Evolutionary conservation across 2,329 filamentous ascomycete species (phyloP), one percentile per base, ranked within the genome.

Genomic region (Pyrenophora tritici-repentis): DNA sequence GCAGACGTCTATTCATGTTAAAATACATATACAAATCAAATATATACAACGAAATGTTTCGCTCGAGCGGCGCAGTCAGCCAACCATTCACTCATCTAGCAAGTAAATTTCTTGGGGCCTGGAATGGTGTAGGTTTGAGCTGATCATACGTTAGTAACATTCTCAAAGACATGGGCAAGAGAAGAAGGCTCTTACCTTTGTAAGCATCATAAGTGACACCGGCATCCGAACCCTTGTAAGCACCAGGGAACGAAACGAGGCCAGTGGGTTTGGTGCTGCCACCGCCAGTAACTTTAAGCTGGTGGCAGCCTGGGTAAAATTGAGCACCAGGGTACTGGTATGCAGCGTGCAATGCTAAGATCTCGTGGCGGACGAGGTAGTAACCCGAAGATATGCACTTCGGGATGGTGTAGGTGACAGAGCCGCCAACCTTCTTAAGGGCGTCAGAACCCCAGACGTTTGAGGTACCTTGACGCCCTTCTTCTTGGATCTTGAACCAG

Each of bases 341-440:
- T 1, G 73, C 68, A 3, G 79, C 59, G 66, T 83, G 81, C 42
- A 84, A 75, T 3, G 81, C 82, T 53, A 83, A 79, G 61, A 82
- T 78, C 67, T 84, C 82, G 60, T 84, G 82, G 41, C 82, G 80
- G 18, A 84, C 81, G 47, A 84, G 78, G 67, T 84, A 84, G 74
- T 81, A 81, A 1, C 82, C 82, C 0, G 77, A 69, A 36, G 76
- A 72, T 33, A 84, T 73, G 68, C 79, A 83, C 12, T 72, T 71
- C 3, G 82, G 82, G 56, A 84, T 80, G n/a, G 77, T 81, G 73
- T 83, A 84, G 36, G 72, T 71, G 52, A 78, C 75, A 2, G 70
- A 62, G 55, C 76, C 78, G 31, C 73, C 75, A 7, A 72, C 62
- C 12, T 71, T 73, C 74, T 80, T 80, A 6, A 81, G 68, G 1